Percentiles rank a stretch among this genome's conserved stretches.
Evolutionary conservation across 1,139 yeast genomes (phyloP).

Genomic region (Yamadazyma sp.): DNA sequence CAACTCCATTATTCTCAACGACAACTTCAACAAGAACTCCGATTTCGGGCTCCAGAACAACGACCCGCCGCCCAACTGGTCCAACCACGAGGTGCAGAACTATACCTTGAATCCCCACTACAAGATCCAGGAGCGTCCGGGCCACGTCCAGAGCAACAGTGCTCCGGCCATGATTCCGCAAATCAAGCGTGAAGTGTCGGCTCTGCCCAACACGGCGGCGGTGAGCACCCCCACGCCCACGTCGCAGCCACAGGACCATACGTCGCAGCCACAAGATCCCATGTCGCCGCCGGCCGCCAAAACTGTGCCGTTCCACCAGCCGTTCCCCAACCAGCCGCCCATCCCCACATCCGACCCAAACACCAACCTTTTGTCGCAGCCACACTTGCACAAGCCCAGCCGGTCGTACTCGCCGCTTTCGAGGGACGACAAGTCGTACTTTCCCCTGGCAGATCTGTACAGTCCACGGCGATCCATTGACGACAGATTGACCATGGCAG

Average conservation of each 20-base stretch:
- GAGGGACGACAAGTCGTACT: slow-evolving; percentile 10
- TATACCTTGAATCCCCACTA: slow-evolving; percentile 11
- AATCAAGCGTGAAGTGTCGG: slow-evolving; percentile 3
- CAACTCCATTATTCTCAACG: slow-evolving; percentile 13
- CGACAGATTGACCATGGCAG: not conserved
- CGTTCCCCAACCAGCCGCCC: slow-evolving; percentile 6
- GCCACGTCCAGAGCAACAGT: slow-evolving; percentile 9
- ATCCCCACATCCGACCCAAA: slow-evolving; percentile 10
- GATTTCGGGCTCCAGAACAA: not conserved
- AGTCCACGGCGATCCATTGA: slow-evolving; percentile 16
- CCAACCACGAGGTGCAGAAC: slow-evolving; percentile 7
- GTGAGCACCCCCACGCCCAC: not conserved
- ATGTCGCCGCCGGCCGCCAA: slow-evolving; percentile 1
- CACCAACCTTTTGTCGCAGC: slow-evolving; percentile 4
- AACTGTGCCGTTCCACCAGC: slow-evolving; percentile 1
- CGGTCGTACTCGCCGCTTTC: slow-evolving; percentile 16
- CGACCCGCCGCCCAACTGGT: slow-evolving; percentile 1
- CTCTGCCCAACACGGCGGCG: slow-evolving; percentile 1
- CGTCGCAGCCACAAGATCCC: slow-evolving; percentile 1
- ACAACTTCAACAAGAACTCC: slow-evolving; percentile 9
- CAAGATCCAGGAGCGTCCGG: slow-evolving; percentile 9
- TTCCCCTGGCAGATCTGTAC: slow-evolving; percentile 18
- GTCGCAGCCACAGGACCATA: not conserved
- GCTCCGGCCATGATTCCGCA: slow-evolving; percentile 14
- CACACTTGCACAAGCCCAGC: slow-evolving; percentile 8